phyloP scores from a whole-genome alignment of 306 rosid genomes.

The Styphnolobium japonicum region DNA sequence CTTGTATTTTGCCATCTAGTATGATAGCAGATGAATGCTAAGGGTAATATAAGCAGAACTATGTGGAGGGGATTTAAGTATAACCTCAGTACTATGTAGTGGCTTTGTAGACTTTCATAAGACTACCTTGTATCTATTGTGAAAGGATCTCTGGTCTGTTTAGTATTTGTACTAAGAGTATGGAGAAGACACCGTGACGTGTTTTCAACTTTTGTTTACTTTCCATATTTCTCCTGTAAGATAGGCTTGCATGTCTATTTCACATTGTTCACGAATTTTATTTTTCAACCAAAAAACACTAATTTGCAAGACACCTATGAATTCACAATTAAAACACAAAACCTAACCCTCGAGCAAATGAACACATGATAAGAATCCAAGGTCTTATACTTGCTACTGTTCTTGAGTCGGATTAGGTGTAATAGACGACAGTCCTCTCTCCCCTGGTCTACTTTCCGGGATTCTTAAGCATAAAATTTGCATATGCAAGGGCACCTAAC shows the following conservation, averaged over 20 bases:
- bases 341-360: background rate
- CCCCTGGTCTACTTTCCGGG: no score
- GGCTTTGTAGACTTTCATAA: conserved; percentile 20
- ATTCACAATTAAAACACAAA: background rate
- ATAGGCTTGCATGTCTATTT: background rate
- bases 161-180: conserved; percentile 15
- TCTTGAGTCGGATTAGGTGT: no score
- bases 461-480: background rate
- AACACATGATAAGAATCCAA: background rate
- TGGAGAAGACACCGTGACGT: conserved; percentile 4
- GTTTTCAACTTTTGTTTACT: background rate
- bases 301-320: background rate
- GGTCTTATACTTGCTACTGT: background rate
- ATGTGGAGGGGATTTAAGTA: conserved; percentile 25
- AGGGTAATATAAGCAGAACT: conserved; percentile 23
- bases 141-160: conserved; percentile 12
- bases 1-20: conserved; percentile 30
- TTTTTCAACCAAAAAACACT: background rate
- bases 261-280: background rate
- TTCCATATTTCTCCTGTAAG: background rate
- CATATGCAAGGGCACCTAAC: background rate
- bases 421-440: no score
- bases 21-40: conserved; percentile 30
- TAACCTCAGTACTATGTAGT: conserved; percentile 21
- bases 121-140: conserved; percentile 27